A percentile compares a stretch with the other conserved stretches of the same genome.
These are phyloP conservation scores for Irpex sp. DNA, from an alignment of 1,284 basidiomycete genomes.

Conservation along the genomic window DNA sequence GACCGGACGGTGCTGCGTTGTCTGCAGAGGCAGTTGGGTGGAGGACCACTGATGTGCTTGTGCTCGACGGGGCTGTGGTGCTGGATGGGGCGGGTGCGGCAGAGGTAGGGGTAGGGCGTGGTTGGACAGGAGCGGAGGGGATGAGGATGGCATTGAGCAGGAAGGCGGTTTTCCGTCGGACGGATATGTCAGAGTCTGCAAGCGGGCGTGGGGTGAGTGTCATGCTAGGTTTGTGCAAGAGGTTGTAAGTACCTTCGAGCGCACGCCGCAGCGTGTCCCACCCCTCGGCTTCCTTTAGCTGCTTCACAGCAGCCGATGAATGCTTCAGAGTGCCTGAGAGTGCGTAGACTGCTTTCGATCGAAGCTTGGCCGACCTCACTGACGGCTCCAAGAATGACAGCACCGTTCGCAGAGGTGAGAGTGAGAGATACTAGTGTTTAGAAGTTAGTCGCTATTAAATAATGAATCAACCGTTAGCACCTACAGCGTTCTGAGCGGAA, in stretches of 20 bases:
- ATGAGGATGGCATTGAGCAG: constrained; percentile 78
- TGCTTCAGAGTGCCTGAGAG: constrained; percentile 86
- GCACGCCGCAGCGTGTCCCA: constrained; percentile 64
- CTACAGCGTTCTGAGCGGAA: constrained; percentile 78
- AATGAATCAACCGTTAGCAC: constrained; percentile 22
- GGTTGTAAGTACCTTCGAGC: constrained; percentile 47
- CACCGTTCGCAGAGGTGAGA: constrained; percentile 65
- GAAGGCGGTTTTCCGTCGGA: constrained; percentile 85
- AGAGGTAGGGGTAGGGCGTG: constrained; percentile 3
- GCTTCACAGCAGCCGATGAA: constrained; percentile 60
- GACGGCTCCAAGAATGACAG: constrained; percentile 59
- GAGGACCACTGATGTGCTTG: constrained; percentile 5
- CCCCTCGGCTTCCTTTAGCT: constrained; percentile 54
- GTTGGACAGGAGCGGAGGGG: constrained; percentile 33
- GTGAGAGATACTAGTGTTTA: constrained; percentile 57
- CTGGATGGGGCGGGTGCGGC: constrained; percentile 3
- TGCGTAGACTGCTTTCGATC: constrained; percentile 84
- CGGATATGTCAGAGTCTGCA: constrained; percentile 68
- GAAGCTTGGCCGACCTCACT: constrained; percentile 42
- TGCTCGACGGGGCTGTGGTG: constrained; percentile 4
- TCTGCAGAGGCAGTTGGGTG: constrained; percentile 49
- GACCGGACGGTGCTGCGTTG: not conserved
- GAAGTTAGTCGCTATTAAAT: not conserved
- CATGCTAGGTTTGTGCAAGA: constrained; percentile 1
- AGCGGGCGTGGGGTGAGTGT: not conserved